Base-by-base conservation (phyloP, 164 flowering plant species). In the Aristolochia contorta region DNA sequence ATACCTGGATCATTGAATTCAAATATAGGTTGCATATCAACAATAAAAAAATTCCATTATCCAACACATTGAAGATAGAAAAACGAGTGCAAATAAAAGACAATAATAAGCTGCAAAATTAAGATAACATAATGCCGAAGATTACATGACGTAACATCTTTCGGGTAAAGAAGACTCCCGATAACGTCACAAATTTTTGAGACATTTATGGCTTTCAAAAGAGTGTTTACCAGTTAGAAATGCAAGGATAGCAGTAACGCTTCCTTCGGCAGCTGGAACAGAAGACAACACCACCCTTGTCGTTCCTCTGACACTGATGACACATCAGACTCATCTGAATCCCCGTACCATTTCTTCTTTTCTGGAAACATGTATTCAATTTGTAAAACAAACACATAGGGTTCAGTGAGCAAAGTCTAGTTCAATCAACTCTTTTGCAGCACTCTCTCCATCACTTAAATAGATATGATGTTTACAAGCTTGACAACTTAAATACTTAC, bases 1-100 rank as follows among this genome's bases (percentile, higher is more conserved):
- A 55, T 88, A 88, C 96, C 96, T 87, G 68, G 59, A 49, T 27
- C 45, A 58, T 52, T 48, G 52, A 45, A 56, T 66, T 71, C 56
- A 66, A 63, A 61, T 32, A 61, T 49, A 61, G n/a, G 6, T 62
- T 18, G 10, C 37, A 16, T 48, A 48, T 1, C 1, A 48, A 16
- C 21, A 16, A 16, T 10, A 12, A 16, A 48, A 50, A 16, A 50
- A n/a, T n/a, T 18, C 20, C 20, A 50, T 9, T 12, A 23, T 50
- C 4, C 12, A 50, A 50, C 12, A 50, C 22, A 50, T 9, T 5
- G 22, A 50, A 50, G 54, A 19, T n/a, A n/a, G 2, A 48, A 50
- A n/a, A 6, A 22, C 2, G 20, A 50, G 12, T 16, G 4, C 54
- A 50, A 5, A 19, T n/a, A 10, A 18, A 50, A 50, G 20, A n/a